Base-by-base conservation (phyloP, 495 filamentous ascomycete species). In the Choiromyces venosus region DNA sequence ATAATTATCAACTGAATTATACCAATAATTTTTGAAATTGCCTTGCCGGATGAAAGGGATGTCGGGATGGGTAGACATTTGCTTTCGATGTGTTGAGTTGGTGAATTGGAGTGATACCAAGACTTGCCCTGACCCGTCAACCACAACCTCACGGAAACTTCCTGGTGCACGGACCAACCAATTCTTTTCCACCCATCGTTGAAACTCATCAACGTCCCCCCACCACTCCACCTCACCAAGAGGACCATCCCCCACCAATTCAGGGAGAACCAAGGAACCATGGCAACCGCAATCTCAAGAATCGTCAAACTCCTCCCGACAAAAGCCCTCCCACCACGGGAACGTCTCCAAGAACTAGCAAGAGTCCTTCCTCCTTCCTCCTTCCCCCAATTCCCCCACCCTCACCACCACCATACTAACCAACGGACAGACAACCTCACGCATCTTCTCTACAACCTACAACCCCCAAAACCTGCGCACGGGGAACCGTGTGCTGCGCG, bases 401-500 rank as follows among this genome's bases (percentile, higher is more conserved):
- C 46, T 4, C 0, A 12, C n/a, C 12, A 35, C 71, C 36, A 36
- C 74, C 77, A 46, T 76, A 81, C 40, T 21, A 39, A 76, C 52
- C 29, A 33, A 37, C 61, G 3, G 29, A 10, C 71, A 97, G 94
- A 87, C 88, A 76, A 93, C 93, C 89, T 96, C 91, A 85, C 88
- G 89, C 82, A 89, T 99, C 82, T 99, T 99, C 86, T 89, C 88
- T 66, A 89, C 89, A 37, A 96, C 91, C 66, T 97, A 89, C 86
- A 99, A 99, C 83, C 95, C 95, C 18, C 85, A 90, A 37, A 83
- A 89, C 73, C 82, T 90, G 71, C 91, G 95, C 76, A 87, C 91
- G 64, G 95, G 95, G 74, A 96, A 93, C 84, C 94, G 93, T 81
- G 85, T 97, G 77, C 85, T 99, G 56, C 90, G 93, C 76, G 90